Conservation (phyloP, 495 filamentous ascomycete species). For the Penicillium daleae region DNA sequence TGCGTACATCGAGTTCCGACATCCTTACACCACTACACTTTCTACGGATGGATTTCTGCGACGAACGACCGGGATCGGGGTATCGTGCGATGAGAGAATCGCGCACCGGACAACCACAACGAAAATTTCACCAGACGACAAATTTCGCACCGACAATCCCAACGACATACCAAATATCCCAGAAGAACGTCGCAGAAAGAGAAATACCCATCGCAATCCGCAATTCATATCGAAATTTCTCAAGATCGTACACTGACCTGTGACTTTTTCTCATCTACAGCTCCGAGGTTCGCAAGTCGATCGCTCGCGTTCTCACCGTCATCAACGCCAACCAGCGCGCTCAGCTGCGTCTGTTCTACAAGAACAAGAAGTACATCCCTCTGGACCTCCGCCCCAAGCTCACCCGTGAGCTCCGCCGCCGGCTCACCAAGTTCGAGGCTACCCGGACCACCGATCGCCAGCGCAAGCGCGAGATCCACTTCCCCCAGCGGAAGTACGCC, state of each 20-base stretch:
- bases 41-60: constrained; percentile 23
- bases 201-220: constrained; percentile 1
- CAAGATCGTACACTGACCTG: constrained; percentile 30
- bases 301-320: constrained; percentile 96
- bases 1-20: constrained; percentile 57
- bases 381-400: constrained; percentile 96
- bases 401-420: constrained; percentile 92
- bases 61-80: constrained; percentile 13
- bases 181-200: not conserved
- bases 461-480: constrained; percentile 92
- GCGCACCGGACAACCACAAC: constrained; percentile 4
- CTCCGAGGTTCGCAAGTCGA: constrained; percentile 98
- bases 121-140: constrained; percentile 13
- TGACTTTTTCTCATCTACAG: constrained; percentile 50
- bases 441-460: constrained; percentile 81
- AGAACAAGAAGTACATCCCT: constrained; percentile 97
- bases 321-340: constrained; percentile 99
- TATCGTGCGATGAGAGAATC: constrained; percentile 7
- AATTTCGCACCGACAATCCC: not conserved
- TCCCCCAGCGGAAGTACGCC: constrained; percentile 97
- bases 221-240: constrained; percentile 14
- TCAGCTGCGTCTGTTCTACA: constrained; percentile 98
- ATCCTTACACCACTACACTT: constrained; percentile 14
- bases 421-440: constrained; percentile 87
- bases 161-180: not conserved